Evolutionary conservation across 177 flowering plant genomes (phyloP).

Genomic region (Vitis hybrid): DNA sequence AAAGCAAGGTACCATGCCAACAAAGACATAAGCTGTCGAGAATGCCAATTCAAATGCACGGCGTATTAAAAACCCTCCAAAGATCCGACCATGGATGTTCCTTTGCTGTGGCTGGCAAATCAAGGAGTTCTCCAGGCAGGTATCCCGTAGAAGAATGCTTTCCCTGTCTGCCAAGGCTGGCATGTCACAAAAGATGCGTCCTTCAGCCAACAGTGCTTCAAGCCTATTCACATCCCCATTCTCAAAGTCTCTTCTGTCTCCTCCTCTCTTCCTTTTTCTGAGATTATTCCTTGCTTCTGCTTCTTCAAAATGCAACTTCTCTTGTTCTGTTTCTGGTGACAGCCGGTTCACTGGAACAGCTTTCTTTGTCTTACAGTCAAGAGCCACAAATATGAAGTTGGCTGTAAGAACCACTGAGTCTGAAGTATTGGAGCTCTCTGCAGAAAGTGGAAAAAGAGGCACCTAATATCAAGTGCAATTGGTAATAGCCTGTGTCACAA

Average conservation of each 20-base stretch:
- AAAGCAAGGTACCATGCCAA: constrained; percentile 47
- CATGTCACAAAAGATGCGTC: constrained; percentile 48
- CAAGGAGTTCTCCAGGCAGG: constrained; percentile 43
- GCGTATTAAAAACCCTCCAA: constrained; percentile 52
- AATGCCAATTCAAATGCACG: constrained; percentile 54
- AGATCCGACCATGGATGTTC: constrained; percentile 50
- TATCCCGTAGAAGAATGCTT: constrained; percentile 48
- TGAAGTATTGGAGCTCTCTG: constrained; percentile 24
- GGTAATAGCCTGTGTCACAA: no score
- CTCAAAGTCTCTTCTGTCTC: constrained; percentile 24
- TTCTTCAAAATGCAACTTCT: constrained; percentile 35
- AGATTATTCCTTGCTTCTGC: constrained; percentile 39
- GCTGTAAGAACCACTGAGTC: constrained; percentile 42
- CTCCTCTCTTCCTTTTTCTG: constrained; percentile 35
- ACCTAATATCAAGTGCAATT: no score
- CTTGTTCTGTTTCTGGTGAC: constrained; percentile 38
- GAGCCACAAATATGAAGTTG: constrained; percentile 53
- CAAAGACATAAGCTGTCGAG: constrained; percentile 53
- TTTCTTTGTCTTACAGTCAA: constrained; percentile 46
- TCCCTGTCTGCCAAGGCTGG: constrained; percentile 52
- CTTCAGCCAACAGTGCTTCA: constrained; percentile 36
- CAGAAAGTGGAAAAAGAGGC: background rate
- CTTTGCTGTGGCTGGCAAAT: constrained; percentile 57
- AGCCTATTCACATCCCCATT: constrained; percentile 27
- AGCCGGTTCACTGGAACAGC: constrained; percentile 48